Conservation (phyloP, 495 filamentous ascomycete species). For the Rhizodiscina lignyota region DNA sequence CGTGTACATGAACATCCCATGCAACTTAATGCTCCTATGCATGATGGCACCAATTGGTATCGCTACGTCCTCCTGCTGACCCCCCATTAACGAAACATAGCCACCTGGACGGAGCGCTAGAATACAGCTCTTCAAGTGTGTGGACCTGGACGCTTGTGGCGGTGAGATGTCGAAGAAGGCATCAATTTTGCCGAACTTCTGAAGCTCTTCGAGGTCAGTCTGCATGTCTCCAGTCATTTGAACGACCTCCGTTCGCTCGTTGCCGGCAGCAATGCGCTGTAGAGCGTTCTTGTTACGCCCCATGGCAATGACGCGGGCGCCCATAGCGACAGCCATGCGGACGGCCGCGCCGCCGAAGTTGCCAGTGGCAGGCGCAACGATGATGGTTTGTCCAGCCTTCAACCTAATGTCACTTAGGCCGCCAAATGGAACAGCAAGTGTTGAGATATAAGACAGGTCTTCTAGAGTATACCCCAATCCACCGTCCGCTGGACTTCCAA, state of each 20-base stretch:
- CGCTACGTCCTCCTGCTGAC: no score
- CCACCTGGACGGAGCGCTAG: neutral
- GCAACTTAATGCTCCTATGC: no score
- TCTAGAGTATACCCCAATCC: conserved; percentile 23
- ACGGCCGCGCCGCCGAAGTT: conserved; percentile 17
- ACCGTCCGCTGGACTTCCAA: no score
- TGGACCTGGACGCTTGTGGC: neutral
- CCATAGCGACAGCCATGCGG: conserved; percentile 15
- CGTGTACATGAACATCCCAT: no score
- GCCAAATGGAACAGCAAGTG: conserved; percentile 30
- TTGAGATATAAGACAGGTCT: conserved; percentile 18
- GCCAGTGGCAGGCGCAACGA: conserved; percentile 18
- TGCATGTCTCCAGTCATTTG: neutral
- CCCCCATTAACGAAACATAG: no score
- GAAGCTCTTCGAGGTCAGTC: neutral
- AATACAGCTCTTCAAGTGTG: neutral
- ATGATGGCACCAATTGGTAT: no score
- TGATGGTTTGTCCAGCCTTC: conserved; percentile 16
- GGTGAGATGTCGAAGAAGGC: neutral
- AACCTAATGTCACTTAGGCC: conserved; percentile 33
- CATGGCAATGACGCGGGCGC: conserved; percentile 18
- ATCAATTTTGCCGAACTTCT: neutral
- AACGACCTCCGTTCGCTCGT: neutral
- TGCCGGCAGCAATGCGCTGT: conserved; percentile 10
- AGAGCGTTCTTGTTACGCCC: conserved; percentile 11